Conservation (phyloP, 495 filamentous ascomycete species). For the Rusavskia elegans region DNA sequence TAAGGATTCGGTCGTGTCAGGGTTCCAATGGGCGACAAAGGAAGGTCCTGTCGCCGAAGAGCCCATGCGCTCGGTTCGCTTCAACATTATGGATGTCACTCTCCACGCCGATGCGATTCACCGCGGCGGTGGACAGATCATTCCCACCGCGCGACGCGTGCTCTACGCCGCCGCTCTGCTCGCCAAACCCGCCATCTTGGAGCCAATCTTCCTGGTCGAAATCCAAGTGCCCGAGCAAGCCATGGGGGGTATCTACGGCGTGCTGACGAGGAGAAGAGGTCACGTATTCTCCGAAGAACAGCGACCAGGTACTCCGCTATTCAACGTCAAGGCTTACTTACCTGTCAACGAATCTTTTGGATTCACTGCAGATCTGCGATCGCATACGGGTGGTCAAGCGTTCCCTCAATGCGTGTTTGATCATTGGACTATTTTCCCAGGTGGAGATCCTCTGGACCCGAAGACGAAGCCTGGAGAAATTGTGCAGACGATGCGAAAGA, state of each 20-base stretch:
- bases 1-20: slow-evolving; percentile 98
- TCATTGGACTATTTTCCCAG: slow-evolving; percentile 89
- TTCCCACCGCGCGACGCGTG: slow-evolving; percentile 95
- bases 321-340: slow-evolving; percentile 98
- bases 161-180: slow-evolving; percentile 86
- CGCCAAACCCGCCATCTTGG: slow-evolving; percentile 75
- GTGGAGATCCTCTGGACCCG: slow-evolving; percentile 80
- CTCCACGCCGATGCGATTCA: slow-evolving; percentile 99
- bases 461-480: slow-evolving; percentile 75
- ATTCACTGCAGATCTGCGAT: slow-evolving; percentile 94
- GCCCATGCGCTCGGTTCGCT: slow-evolving; percentile 91
- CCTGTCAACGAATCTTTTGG: slow-evolving; percentile 99
- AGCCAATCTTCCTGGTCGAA: slow-evolving; percentile 98
- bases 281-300: slow-evolving; percentile 99
- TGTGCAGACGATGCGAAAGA: slow-evolving; percentile 83
- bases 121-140: slow-evolving; percentile 97
- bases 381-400: slow-evolving; percentile 84
- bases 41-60: slow-evolving; percentile 97
- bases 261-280: slow-evolving; percentile 92
- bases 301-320: slow-evolving; percentile 94
- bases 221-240: slow-evolving; percentile 97
- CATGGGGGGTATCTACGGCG: slow-evolving; percentile 99
- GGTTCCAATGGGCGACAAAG: slow-evolving; percentile 98
- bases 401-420: slow-evolving; percentile 99
- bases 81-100: slow-evolving; percentile 98